Evolutionary conservation across 371 early-diverging fungal genomes (phyloP), one percentile per base, ranked within the genome.

Genomic region (Nematocida ausubeli): DNA sequence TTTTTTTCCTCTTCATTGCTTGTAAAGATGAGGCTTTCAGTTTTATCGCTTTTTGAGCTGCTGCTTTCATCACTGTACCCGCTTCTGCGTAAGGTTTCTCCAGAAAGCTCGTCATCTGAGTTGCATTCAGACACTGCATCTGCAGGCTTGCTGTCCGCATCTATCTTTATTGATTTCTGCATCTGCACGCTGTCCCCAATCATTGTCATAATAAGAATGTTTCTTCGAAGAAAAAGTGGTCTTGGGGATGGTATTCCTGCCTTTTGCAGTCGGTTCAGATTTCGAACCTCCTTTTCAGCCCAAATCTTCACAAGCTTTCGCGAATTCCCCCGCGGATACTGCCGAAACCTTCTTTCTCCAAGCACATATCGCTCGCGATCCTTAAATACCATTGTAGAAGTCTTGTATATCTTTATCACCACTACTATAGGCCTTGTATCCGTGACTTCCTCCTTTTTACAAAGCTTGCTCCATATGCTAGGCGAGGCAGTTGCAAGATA

Each of bases 221-320:
- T 95, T 90, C 92, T 90, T 51, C 94, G 89, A 28, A 98, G 87
- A 12, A 93, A 88, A 16, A 97, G 78, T 3, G 98, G 95, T 63
- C 91, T 90, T 0, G 99, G 99, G 51, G 92, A 93, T 14, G 92
- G 93, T 30, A 98, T 93, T 2, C 92, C 95, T 0, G 92, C 91
- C 30, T 88, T 89, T 62, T 90, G 88, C 35, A 98, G 81, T 68
- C 95, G 89, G 84, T 94, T 93, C 83, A 97, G 86, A 84, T 99
- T 99, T 72, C 99, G 88, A 90, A 95, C 93, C 85, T 99, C 98
- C 87, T 99, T 99, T 84, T 99, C 99, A 2, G 98, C 98, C 99
- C 99, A 99, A 39, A 95, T 87, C 87, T 94, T 92, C 72, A 98
- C 95, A 92, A 99, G 94, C 87, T 97, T 97, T 82, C 98, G 88